Evolutionary conservation across 306 rosid genomes (phyloP), one percentile per base, ranked within the genome.

Genomic region (Sesbania bispinosa): DNA sequence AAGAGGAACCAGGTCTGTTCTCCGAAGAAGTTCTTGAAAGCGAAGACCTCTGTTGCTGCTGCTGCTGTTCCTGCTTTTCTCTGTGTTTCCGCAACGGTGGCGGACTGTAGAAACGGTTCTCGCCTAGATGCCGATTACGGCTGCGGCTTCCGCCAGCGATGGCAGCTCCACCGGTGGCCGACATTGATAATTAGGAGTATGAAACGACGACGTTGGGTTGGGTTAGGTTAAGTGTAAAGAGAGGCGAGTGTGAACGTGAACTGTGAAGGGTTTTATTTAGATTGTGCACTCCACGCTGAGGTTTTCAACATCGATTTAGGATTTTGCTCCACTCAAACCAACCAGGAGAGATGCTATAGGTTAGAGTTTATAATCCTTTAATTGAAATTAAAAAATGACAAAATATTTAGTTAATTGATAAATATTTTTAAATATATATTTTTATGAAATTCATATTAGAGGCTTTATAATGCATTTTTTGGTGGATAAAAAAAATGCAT

Each of bases 71-170:
- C 51, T 74, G 82, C 61, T 83, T 82, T 14, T 77, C 92, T 70
- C 77, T 83, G 13, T 85, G 83, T 21, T 89, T 91, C 8, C 98
- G 88, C 57, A 89, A 62, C 68, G 94, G 85, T 48, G 96, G 98
- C 10, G 98, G 98, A 42, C 88, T 85, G 68, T 89, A 89, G 74
- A 89, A 92, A 19, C 94, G 94, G 70, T 88, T 84, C 15, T 85
- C 96, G 3, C 96, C 90, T 10, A 82, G 61, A 23, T 63, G 68
- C 0, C 83, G 75, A 57, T 74, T 82, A 6, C 83, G 81, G 78
- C 7, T 63, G 36, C 96, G 95, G 71, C 33, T 71, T 26, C 59
- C 83, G 77, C 87, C 87, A 53, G 82, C 77, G 64, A 81, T 83
- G 70, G 96, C 80, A 67, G 83, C 87, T 47, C 90, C 96, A 20